These are phyloP conservation scores for Lepidium africanum DNA, from an alignment of 345 rosid genomes.

Conservation along the genomic window DNA sequence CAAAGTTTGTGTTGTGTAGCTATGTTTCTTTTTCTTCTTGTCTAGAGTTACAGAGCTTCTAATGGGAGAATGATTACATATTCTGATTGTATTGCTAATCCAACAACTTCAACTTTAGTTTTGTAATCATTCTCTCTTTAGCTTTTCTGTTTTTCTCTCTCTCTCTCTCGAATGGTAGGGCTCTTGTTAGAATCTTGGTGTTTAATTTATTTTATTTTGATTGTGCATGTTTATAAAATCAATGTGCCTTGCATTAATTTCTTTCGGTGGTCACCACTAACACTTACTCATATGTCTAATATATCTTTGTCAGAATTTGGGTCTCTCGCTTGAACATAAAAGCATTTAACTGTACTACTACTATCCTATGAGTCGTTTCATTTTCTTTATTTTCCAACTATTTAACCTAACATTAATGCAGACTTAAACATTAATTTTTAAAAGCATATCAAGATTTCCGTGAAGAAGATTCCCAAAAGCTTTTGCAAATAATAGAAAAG, in stretches of 20 bases:
- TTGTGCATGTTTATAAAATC: conserved; percentile 11
- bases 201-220: not conserved
- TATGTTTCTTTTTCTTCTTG: conserved; percentile 9
- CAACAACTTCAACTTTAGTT: conserved; percentile 11
- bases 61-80: conserved; percentile 12
- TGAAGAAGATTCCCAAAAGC: conserved; percentile 13
- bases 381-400: not conserved
- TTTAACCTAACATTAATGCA: not conserved
- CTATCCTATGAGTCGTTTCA: not conserved
- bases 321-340: not conserved
- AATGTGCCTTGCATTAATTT: not conserved
- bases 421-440: not conserved
- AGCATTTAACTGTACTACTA: not conserved
- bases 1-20: conserved; percentile 14
- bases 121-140: conserved; percentile 19
- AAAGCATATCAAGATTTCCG: not conserved
- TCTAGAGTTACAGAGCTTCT: not conserved
- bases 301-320: conserved; percentile 12
- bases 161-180: conserved; percentile 14
- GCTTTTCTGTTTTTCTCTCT: not conserved
- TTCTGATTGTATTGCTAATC: conserved; percentile 13
- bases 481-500: not conserved
- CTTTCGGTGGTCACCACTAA: conserved; percentile 16
- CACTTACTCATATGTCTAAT: conserved; percentile 16
- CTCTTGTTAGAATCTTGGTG: conserved; percentile 20